A percentile compares a stretch with the other conserved stretches of the same genome.
phyloP scores from a whole-genome alignment of 352 stramenopile genomes.

The Phytophthora pluvialis region DNA sequence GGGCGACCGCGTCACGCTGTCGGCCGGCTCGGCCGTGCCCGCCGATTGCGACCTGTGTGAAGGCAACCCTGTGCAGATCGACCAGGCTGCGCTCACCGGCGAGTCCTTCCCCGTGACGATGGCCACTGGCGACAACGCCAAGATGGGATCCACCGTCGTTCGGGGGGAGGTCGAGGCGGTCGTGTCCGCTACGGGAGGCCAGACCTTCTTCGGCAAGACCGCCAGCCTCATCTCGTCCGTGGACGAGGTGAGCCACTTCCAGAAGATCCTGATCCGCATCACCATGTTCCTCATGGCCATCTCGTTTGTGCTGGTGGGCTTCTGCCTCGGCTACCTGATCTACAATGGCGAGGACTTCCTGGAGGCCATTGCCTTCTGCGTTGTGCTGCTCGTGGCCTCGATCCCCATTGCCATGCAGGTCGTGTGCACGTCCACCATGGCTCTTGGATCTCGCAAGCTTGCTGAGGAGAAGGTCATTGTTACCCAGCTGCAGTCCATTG shows the following conservation, averaged over 20 bases:
- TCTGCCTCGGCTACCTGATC: conserved; percentile 89
- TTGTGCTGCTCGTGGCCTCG: conserved; percentile 92
- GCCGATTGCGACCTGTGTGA: conserved; percentile 91
- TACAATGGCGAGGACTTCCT: conserved; percentile 81
- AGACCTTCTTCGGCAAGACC: conserved; percentile 94
- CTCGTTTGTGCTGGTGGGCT: conserved; percentile 86
- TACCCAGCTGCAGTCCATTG: conserved; percentile 90
- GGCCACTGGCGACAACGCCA: conserved; percentile 75
- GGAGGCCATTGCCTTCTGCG: conserved; percentile 84
- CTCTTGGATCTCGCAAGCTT: conserved; percentile 91
- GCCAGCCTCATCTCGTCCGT: conserved; percentile 74
- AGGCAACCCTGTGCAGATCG: conserved; percentile 86
- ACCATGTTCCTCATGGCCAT: conserved; percentile 91
- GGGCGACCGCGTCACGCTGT: conserved; percentile 93
- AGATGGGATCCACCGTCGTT: conserved; percentile 88
- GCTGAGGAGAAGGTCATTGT: conserved; percentile 94
- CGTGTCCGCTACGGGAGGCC: conserved; percentile 86
- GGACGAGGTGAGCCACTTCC: conserved; percentile 87
- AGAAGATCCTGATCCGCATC: conserved; percentile 93
- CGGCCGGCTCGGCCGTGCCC: conserved; percentile 90
- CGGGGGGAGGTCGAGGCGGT: conserved; percentile 93
- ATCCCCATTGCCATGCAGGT: conserved; percentile 96
- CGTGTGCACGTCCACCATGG: conserved; percentile 93
- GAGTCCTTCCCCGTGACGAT: conserved; percentile 95
- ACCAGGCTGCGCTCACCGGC: conserved; percentile 94